Conservation (phyloP, 2,329 filamentous ascomycete species). For the Aspergillus nomiae region DNA sequence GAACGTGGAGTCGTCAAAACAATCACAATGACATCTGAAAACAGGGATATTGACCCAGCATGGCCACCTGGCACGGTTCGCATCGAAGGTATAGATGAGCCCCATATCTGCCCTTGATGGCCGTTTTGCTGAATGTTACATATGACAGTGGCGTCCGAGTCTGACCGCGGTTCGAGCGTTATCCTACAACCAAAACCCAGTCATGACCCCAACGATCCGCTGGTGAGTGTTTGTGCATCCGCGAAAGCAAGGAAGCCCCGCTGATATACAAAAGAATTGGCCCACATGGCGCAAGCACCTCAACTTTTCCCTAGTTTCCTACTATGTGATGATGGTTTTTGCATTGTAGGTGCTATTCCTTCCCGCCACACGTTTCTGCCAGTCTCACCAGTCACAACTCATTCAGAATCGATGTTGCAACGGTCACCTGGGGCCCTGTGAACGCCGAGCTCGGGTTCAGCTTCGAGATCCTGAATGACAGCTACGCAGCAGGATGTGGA, state of each 20-base stretch:
- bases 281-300: neutral
- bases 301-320: neutral
- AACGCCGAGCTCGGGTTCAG: slow-evolving; percentile 48
- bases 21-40: no score
- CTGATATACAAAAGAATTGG: neutral
- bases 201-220: neutral
- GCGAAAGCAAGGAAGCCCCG: neutral
- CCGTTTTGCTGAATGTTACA: neutral
- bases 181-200: neutral
- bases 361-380: neutral
- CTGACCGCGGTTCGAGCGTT: neutral
- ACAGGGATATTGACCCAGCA: neutral
- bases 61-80: neutral
- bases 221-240: neutral
- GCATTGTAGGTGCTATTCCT: neutral
- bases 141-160: no score
- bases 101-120: neutral
- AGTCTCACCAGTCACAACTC: neutral
- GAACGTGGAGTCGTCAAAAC: no score
- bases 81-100: neutral
- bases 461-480: slow-evolving; percentile 46
- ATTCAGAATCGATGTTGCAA: neutral
- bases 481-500: slow-evolving; percentile 48
- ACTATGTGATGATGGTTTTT: neutral
- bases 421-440: slow-evolving; percentile 45